A percentile compares a stretch with the other conserved stretches of the same genome.
Conservation (phyloP, 768 basidiomycete species). For the Lenzites betulinus region DNA sequence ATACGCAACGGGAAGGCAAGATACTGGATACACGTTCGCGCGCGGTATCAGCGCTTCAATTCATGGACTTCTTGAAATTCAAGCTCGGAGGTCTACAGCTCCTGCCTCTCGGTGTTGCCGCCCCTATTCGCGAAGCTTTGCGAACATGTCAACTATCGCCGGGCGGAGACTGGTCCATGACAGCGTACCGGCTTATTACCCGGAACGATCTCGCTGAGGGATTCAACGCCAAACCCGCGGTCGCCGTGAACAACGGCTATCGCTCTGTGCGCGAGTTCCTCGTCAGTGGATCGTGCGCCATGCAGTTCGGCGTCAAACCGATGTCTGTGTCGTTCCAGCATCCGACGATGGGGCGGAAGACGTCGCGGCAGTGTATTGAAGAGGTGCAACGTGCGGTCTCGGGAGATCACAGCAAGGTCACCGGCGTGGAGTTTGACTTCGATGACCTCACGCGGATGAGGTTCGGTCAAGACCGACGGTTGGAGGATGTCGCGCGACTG, state of each 20-base stretch:
- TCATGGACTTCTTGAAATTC: constrained; percentile 51
- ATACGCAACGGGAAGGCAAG: constrained; percentile 36
- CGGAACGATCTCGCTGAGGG: constrained; percentile 74
- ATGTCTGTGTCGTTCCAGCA: constrained; percentile 41
- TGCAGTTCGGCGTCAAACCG: constrained; percentile 12
- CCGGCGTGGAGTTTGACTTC: constrained; percentile 72
- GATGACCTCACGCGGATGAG: constrained; percentile 81
- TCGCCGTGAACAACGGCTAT: constrained; percentile 55
- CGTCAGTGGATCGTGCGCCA: constrained; percentile 37
- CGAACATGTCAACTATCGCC: constrained; percentile 82
- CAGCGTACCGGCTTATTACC: constrained; percentile 68
- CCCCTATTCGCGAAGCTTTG: constrained; percentile 84
- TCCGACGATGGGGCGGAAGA: constrained; percentile 48
- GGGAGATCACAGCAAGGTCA: constrained; percentile 58
- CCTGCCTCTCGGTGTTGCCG: constrained; percentile 69
- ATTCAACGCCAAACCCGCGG: constrained; percentile 48
- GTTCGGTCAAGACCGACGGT: constrained; percentile 85
- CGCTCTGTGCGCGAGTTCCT: constrained; percentile 57
- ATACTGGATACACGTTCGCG: constrained; percentile 57
- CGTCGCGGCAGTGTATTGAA: constrained; percentile 52
- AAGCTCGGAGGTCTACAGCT: constrained; percentile 52
- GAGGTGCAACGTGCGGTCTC: constrained; percentile 49
- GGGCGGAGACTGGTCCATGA: constrained; percentile 69
- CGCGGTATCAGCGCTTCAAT: constrained; percentile 62
- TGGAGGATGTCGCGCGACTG: constrained; percentile 92